Percentiles rank a stretch among this genome's conserved stretches.
These are phyloP conservation scores for Filosporella fistucella DNA, from an alignment of 495 filamentous ascomycete species.

Conservation along the genomic window DNA sequence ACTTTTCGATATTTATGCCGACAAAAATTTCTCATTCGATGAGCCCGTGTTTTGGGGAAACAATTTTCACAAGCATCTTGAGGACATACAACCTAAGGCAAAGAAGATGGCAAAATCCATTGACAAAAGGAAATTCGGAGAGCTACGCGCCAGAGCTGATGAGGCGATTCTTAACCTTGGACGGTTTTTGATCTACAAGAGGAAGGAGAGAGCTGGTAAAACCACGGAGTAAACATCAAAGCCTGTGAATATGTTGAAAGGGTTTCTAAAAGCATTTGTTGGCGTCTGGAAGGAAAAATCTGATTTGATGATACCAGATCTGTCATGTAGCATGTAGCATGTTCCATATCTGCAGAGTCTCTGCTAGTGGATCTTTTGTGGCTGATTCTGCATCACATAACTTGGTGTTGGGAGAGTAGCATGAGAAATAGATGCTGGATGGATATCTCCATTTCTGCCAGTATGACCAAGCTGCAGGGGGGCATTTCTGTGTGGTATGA, in stretches of 20 bases:
- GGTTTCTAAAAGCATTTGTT: not conserved
- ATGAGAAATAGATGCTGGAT: too few species aligned
- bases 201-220: constrained; percentile 32
- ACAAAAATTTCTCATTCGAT: constrained; percentile 48
- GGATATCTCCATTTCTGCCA: too few species aligned
- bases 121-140: constrained; percentile 47
- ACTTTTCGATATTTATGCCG: constrained; percentile 58
- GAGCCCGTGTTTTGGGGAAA: constrained; percentile 54
- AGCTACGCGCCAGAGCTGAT: constrained; percentile 49
- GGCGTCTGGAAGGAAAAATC: not conserved
- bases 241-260: not conserved
- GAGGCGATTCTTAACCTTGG: constrained; percentile 51
- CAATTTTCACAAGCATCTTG: constrained; percentile 51
- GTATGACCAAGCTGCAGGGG: too few species aligned
- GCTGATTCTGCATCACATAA: too few species aligned
- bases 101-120: constrained; percentile 48
- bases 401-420: too few species aligned
- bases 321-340: too few species aligned
- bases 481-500: too few species aligned
- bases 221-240: not conserved
- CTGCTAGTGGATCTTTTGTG: too few species aligned
- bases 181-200: constrained; percentile 58
- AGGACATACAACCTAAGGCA: constrained; percentile 42
- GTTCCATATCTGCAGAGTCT: too few species aligned
- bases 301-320: too few species aligned